Conservation (phyloP, 2,329 filamentous ascomycete species). For the Fusarium austroafricanum region DNA sequence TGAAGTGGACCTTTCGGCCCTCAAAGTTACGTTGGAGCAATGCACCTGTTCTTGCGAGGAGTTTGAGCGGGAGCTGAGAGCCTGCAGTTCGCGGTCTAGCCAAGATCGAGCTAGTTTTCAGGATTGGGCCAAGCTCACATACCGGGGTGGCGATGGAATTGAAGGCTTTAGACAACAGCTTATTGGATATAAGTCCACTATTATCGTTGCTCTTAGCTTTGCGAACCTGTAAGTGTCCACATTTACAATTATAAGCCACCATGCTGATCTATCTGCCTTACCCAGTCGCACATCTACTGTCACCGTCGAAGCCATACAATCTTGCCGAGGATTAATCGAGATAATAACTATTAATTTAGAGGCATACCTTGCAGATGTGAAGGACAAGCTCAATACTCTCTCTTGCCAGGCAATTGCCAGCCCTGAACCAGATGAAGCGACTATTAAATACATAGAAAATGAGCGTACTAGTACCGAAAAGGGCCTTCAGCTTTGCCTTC, state of each 20-base stretch:
- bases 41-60: constrained; percentile 57
- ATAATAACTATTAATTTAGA: neutral
- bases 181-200: constrained; percentile 53
- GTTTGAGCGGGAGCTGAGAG: constrained; percentile 54
- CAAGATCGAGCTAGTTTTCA: constrained; percentile 54
- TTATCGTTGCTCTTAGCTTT: constrained; percentile 37
- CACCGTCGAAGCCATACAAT: neutral
- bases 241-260: neutral
- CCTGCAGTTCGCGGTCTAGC: constrained; percentile 51
- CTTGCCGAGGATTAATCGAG: neutral
- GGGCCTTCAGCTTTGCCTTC: constrained; percentile 33
- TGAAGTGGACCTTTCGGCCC: constrained; percentile 26
- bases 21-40: constrained; percentile 52
- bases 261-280: neutral
- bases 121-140: constrained; percentile 58
- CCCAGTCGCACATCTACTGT: neutral
- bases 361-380: neutral
- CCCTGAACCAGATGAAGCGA: neutral
- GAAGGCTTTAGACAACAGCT: constrained; percentile 55
- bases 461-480: constrained; percentile 38
- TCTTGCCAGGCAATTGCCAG: neutral
- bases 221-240: constrained; percentile 32
- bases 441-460: constrained; percentile 20
- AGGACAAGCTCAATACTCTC: neutral
- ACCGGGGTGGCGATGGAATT: constrained; percentile 57